Evolutionary conservation across 2,329 filamentous ascomycete genomes (phyloP), one percentile per base, ranked within the genome.

Genomic region (Stachybotrys chartarum): DNA sequence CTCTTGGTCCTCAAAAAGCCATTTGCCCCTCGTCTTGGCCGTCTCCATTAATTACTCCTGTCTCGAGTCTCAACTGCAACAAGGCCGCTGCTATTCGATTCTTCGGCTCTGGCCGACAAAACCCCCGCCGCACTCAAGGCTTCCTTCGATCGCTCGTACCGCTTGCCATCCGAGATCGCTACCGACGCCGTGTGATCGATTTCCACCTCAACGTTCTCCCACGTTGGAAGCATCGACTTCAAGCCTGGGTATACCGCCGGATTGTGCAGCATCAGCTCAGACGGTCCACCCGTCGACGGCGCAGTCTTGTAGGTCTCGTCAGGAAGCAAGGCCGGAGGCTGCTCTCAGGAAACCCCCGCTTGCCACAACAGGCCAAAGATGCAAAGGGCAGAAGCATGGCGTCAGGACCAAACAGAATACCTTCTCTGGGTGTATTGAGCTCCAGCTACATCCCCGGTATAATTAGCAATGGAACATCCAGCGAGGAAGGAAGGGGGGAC

Each of bases 151-250:
- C 84, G 68, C 76, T 92, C 58, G 85, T 91, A 64, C 86, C 87
- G n/a, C 76, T 78, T 61, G 74, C 81, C 58, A 65, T 81, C 54
- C 82, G 82, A 68, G 78, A 82, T 59, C 82, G 79, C 61, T 85
- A 85, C 63, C 84, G 83, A 67, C 81, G 85, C 57, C 82, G 80
- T 58, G 76, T 94, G 54, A 79, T 86, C 63, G 76, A 79, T 61
- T 84, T 96, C 69, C 88, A 84, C 59, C 82, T 90, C 79, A 84
- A 91, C 63, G 89, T 83, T 6, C 71, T 96, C 30, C 89, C 90
- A 12, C 75, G 78, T 52, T 80, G 90, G 63, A 88, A 87, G 65
- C 83, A 86, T 67, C 78, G 80, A 54, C 74, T 90, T 8, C 91
- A 96, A 72, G 86, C 86, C 44, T 83, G 85, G 55, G 84, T 96